Evolutionary conservation across 2,329 filamentous ascomycete genomes (phyloP).

Genomic region (Trichothecium sympodiale): DNA sequence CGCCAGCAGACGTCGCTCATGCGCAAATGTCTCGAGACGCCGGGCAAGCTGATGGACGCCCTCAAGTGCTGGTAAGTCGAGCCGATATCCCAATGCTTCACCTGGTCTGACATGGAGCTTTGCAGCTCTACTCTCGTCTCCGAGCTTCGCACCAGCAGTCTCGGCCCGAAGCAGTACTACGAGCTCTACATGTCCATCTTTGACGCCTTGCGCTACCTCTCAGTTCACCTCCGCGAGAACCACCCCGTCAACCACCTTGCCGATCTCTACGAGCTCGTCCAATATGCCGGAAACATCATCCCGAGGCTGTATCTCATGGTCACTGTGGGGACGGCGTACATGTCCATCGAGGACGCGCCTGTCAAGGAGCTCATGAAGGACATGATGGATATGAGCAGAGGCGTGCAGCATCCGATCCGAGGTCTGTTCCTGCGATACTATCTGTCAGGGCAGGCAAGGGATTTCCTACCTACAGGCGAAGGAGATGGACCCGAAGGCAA

Average conservation of each 20-base stretch:
- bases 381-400: conserved; percentile 99
- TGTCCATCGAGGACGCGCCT: conserved; percentile 94
- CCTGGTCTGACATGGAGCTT: no score
- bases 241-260: conserved; percentile 97
- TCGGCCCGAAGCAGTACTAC: conserved; percentile 99
- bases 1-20: conserved; percentile 94
- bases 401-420: conserved; percentile 92
- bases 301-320: conserved; percentile 97
- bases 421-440: conserved; percentile 95
- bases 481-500: conserved; percentile 92
- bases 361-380: conserved; percentile 99
- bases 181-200: conserved; percentile 99
- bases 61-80: conserved; percentile 92
- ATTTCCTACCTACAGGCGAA: conserved; percentile 70
- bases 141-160: conserved; percentile 91
- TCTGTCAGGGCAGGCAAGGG: conserved; percentile 85
- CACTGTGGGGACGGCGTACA: conserved; percentile 97
- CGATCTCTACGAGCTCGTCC: conserved; percentile 93
- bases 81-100: conserved; percentile 1
- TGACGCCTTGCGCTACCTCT: conserved; percentile 91
- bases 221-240: conserved; percentile 91
- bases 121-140: conserved; percentile 89
- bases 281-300: conserved; percentile 97
- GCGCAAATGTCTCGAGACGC: conserved; percentile 94
- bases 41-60: conserved; percentile 98